Evolutionary conservation across 768 basidiomycete genomes (phyloP), one percentile per base, ranked within the genome.

Genomic region (Boletus sensibilis): DNA sequence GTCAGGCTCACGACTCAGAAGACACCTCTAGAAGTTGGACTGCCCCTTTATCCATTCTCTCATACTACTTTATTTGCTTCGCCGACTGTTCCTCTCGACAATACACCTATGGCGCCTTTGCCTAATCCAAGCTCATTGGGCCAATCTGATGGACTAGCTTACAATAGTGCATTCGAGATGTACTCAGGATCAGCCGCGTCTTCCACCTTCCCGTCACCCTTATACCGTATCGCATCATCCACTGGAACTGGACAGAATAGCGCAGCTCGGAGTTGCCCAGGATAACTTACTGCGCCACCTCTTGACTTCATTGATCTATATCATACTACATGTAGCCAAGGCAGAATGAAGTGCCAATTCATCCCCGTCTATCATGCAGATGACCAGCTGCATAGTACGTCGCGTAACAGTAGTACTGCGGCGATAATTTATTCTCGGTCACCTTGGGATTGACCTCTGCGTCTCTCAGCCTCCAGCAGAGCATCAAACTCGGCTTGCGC

Each of bases 31-130:
- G 85, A 90, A 68, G 86, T 91, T 54, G 87, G 88, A 33, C 80
- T 92, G 18, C 90, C 90, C 12, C 76, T 91, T 41, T 92, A 88
- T 75, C 88, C 87, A 5, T 91, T 91, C 68, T 91, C 90, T n/a
- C 83, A 84, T 62, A 73, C 79, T 49, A 79, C 82, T 14, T 67
- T 87, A 40, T 89, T 86, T 73, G 70, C 82, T 57, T 83, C 79
- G 56, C 75, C 79, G 44, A 76, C 77, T 59, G 61, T 72, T 21
- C 61, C 71, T 10, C 64, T 68, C 12, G 71, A 63, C 40, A 76
- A 59, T 45, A 53, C 58, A 39, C 68, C 66, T 16, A 64, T 60
- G 59, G 70, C 60, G 16, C 71, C 75, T 35, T 52, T 69, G 8
- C 71, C 72, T 40, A 64, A 68, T 53, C 68, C 63, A 50, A 34